phyloP scores from a whole-genome alignment of 768 basidiomycete genomes.

The Leccinum truebloodii region DNA sequence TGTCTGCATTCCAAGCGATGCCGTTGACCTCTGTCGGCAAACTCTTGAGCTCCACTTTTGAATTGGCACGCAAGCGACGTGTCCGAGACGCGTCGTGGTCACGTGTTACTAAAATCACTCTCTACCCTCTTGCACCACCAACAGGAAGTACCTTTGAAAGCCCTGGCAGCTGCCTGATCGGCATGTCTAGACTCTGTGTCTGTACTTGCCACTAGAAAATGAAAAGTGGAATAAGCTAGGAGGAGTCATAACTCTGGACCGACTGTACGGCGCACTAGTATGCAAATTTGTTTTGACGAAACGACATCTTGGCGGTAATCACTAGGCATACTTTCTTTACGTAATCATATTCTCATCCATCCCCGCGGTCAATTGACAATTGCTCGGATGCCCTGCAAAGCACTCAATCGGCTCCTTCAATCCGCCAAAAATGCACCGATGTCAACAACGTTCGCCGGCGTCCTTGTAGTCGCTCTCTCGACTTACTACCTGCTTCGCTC shows the following conservation, averaged over 20 bases:
- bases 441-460: constrained; percentile 7
- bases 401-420: constrained; percentile 8
- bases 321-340: too few species aligned
- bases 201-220: background rate
- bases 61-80: constrained; percentile 4
- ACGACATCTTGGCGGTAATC: too few species aligned
- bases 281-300: too few species aligned
- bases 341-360: background rate
- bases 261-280: background rate
- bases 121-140: background rate
- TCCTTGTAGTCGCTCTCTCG: constrained; percentile 17
- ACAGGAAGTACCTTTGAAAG: background rate
- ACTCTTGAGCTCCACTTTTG: constrained; percentile 7
- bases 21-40: constrained; percentile 28
- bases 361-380: too few species aligned
- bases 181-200: background rate
- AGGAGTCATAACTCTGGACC: background rate
- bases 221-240: background rate
- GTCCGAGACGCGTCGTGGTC: constrained; percentile 18
- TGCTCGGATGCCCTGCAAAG: background rate
- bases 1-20: constrained; percentile 23
- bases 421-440: constrained; percentile 8
- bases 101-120: constrained; percentile 31
- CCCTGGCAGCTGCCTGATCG: background rate
- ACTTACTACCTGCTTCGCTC: constrained; percentile 21